Evolutionary conservation across 2,329 filamentous ascomycete genomes (phyloP), one percentile per base, ranked within the genome.

Genomic region (Coleophoma cylindrospora): DNA sequence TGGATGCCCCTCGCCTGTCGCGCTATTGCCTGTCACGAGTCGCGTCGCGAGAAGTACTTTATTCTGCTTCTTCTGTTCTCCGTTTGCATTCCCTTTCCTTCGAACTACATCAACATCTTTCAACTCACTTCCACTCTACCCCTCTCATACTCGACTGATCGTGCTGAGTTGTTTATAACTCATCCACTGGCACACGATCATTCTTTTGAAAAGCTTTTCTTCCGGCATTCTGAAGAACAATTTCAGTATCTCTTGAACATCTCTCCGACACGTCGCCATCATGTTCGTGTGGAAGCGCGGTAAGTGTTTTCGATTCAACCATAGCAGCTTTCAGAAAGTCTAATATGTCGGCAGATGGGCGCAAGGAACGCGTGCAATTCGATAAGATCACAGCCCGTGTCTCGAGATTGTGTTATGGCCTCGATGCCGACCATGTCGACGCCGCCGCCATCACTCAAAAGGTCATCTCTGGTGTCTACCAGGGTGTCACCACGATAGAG

Each of bases 321-420:
- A 10, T 7, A 27, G 9, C 6, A 27, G 27, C 27, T 27, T 27
- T 10, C 27, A 27, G 27, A 7, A 27, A 8, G 27, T 27, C 27
- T 27, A 27, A 27, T 27, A 0, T 50, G 6, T 27, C 21, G 45
- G 12, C 48, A 97, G 94, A 99, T 81, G 92, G 92, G 75, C 94
- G 94, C 79, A 96, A 97, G 79, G 94, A 99, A 81, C 94, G 94
- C 72, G 94, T 99, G 59, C 94, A 99, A 72, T 99, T 99, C 77
- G 94, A 99, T 81, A 99, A 99, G 79, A 99, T 99, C 82, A 97
- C 94, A 66, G 94, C 94, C 64, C 91, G 94, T 73, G 94, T 99
- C 61, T 97, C 94, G 43, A 85, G 94, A 66, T 80, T 99, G 67
- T 99, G 94, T 81, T 99, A 99, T 72, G 92, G 92, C 60, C 86